Evolutionary conservation across 768 basidiomycete genomes (phyloP), one percentile per base, ranked within the genome.

Genomic region (Tulasnella sp.): DNA sequence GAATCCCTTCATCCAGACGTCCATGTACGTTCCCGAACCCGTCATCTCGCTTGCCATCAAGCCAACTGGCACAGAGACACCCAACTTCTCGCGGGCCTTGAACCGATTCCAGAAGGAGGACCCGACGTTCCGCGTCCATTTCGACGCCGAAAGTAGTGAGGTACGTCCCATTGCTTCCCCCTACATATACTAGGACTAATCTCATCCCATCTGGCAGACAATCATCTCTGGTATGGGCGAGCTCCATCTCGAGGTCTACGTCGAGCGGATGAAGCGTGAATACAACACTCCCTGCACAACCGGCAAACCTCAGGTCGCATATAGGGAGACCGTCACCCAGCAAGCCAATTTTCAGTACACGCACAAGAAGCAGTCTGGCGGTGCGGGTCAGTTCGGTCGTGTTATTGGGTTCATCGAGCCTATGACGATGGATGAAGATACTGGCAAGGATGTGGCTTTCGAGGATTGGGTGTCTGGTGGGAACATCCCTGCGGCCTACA

Each of bases 211-310:
- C 38, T 34, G 3, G 21, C 30, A 62, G 62, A 62, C 62, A 15
- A 62, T 99, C 71, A 97, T 99, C 64, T 97, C 93, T 29, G 96
- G 96, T 21, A 99, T 99, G 96, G 96, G 96, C 24, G 96, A 99
- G 71, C 81, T 99, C 17, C 96, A 99, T 69, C 80, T 99, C 22
- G 96, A 99, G 68, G 94, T 99, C 68, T 98, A 99, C 73, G 92
- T 97, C 61, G 96, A 99, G 70, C 90, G 96, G 42, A 97, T 99
- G 92, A 85, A 83, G 65, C 87, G 96, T 53, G 96, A 99, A 72
- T 99, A 99, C 72, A 88, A 87, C 57, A 89, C 92, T 19, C 83
- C 89, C 44, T 96, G 92, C 67, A 78, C 82, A 15, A 97, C 94
- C 5, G 94, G 94, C 60, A 93, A 92, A 71, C 96, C 96, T 11